Base-by-base conservation (phyloP, 257 asterid genomes). In the Salvia rosmarinus region DNA sequence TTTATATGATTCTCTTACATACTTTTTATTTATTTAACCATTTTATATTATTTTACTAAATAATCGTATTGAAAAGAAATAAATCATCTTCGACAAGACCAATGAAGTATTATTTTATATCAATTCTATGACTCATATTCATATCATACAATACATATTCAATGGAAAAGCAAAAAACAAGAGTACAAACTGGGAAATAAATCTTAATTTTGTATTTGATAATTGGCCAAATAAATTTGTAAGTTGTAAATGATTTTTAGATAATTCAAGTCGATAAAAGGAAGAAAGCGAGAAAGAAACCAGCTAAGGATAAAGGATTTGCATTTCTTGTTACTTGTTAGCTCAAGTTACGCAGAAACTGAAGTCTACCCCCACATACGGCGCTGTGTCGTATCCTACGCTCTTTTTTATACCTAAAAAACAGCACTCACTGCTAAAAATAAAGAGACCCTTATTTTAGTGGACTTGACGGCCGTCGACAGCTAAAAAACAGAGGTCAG, bases 351-450 rank as follows among this genome's bases (percentile, higher is more conserved):
- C 68, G 63, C 21, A 75, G 44, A 42, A 70, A 75, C 66, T 75
- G 85, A 85, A 81, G 90, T 87, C 87, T 81, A 85, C 86, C 78
- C 86, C 78, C 64, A 78, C 84, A 81, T 87, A 84, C 85, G 87
- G 80, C 75, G 83, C 70, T 88, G 83, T 79, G 9, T 13, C 75
- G 64, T 81, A n/a, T n/a, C n/a, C n/a, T n/a, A 49, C 73, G 66
- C 69, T 40, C 49, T 23, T 10, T 37, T 13, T 21, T 19, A 30
- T 34, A 51, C 49, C 4, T 17, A 12, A 12, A 34, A 19, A 61
- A 64, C 42, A 61, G 61, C 49, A 32, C 14, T 16, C 28, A 11
- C 44, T 57, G 51, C 55, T 57, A 34, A 17, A 42, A 28, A n/a
- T 54, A 14, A 44, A 19, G 72, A 70, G 77, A 68, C 77, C 80